Evolutionary conservation across 331 rosid species (phyloP), one percentile per base, ranked within the genome.

Genomic region (Acacia pycnantha): DNA sequence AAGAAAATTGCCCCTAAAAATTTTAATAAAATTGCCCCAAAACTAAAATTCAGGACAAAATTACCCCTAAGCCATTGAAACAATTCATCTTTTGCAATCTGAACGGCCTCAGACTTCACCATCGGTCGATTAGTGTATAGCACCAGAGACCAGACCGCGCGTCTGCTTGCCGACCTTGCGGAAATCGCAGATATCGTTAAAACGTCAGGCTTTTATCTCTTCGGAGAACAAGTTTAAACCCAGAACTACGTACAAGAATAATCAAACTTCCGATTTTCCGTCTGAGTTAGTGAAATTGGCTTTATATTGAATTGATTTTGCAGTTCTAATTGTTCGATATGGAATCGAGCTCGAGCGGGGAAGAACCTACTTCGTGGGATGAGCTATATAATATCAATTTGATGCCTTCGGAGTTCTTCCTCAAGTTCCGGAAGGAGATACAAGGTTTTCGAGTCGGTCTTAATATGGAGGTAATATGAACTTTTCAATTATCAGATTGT

Each of bases 341-440:
- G 99, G 97, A 95, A 33, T 48, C 89, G 48, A 89, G 50, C 41
- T 43, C 97, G 26, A 89, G 81, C 80, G 91, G 87, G 12, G 97
- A 88, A 59, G 98, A 92, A 87, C 89, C 91, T 68, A 59, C 86
- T 70, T 84, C 94, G 9, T 93, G 96, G 94, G 97, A 92, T 33
- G 99, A 95, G 35, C 84, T 88, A 11, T 93, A 89, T 88, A 90
- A 79, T 29, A 62, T 95, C 54, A 90, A 95, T 87, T 81, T 91
- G 82, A 83, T 95, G 78, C 99, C 99, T 12, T 90, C 99, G 0
- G 98, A 93, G 87, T 85, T 93, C 72, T 90, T 92, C 71, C 77
- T 93, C 75, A 95, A 95, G 90, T 95, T 95, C 82, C 94, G 99
- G 62, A 95, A 93, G 87, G 89, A 92, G 70, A n/a, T 84, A 9